These are phyloP conservation scores for Otatea glauca DNA, from an alignment of 176 grass and related monocot species.

Conservation along the genomic window DNA sequence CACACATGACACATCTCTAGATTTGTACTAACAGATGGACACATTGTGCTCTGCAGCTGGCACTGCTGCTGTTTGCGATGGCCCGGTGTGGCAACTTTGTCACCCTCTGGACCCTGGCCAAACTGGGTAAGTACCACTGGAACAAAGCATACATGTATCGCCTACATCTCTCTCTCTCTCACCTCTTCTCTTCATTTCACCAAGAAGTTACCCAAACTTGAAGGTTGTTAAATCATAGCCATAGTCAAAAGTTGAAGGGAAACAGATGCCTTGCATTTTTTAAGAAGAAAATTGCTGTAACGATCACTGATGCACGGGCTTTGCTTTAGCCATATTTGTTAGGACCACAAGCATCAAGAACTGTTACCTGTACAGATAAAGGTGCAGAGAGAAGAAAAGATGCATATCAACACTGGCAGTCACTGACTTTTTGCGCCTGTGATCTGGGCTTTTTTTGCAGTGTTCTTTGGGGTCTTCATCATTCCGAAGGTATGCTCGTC, in stretches of 20 bases:
- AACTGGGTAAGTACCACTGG: conserved; percentile 65
- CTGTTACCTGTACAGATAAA: conserved; percentile 31
- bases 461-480: conserved; percentile 93
- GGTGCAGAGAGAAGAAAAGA: conserved; percentile 27
- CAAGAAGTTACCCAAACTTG: neutral
- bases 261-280: neutral
- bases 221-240: neutral
- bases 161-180: neutral
- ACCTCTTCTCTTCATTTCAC: neutral
- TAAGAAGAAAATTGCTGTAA: neutral
- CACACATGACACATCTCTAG: conserved; percentile 35
- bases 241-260: neutral
- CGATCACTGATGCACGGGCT: neutral
- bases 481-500: conserved; percentile 90
- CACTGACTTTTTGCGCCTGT: conserved; percentile 45
- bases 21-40: conserved; percentile 50
- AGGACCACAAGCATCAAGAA: conserved; percentile 34
- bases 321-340: conserved; percentile 11
- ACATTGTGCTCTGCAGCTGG: conserved; percentile 78
- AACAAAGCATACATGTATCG: neutral
- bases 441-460: conserved; percentile 52
- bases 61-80: conserved; percentile 81
- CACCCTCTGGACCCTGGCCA: conserved; percentile 81
- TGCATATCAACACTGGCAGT: neutral
- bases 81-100: conserved; percentile 86